Percentiles rank a stretch among this genome's conserved stretches.
Conservation (phyloP, 2,329 filamentous ascomycete genomes). For the Penicillium sp. region DNA sequence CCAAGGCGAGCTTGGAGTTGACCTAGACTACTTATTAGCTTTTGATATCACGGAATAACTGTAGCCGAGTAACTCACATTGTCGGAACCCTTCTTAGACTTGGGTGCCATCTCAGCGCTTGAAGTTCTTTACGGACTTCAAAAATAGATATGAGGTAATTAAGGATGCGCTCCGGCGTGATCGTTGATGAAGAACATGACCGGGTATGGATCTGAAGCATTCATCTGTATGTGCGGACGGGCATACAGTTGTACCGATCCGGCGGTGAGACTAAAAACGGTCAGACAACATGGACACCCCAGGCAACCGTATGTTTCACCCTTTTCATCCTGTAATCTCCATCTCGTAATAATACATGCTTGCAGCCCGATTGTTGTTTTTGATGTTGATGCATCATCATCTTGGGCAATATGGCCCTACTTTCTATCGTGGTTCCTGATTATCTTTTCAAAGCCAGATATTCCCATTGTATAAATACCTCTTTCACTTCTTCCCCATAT, state of each 20-base stretch:
- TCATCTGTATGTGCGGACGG: constrained; percentile 7
- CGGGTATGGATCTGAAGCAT: constrained; percentile 1
- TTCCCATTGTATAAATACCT: background rate
- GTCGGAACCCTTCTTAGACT: constrained; percentile 77
- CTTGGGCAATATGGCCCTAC: background rate
- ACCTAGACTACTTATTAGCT: constrained; percentile 41
- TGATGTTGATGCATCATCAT: background rate
- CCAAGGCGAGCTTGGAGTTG: constrained; percentile 68
- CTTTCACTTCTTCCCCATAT: background rate
- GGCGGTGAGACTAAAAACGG: background rate
- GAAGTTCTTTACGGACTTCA: constrained; percentile 16
- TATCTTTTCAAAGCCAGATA: background rate
- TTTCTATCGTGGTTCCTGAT: background rate
- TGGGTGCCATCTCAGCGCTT: constrained; percentile 59
- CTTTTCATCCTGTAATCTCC: constrained; percentile 1
- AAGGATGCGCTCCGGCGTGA: constrained; percentile 37
- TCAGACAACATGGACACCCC: background rate
- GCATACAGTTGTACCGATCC: constrained; percentile 6
- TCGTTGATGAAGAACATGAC: constrained; percentile 7
- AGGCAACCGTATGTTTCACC: constrained; percentile 2
- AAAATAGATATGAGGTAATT: constrained; percentile 7
- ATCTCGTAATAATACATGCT: background rate
- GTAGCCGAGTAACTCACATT: constrained; percentile 38
- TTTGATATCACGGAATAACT: background rate
- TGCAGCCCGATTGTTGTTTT: background rate